Evolutionary conservation across 2,329 filamentous ascomycete species (phyloP).

Genomic region (Talaromyces sp.): DNA sequence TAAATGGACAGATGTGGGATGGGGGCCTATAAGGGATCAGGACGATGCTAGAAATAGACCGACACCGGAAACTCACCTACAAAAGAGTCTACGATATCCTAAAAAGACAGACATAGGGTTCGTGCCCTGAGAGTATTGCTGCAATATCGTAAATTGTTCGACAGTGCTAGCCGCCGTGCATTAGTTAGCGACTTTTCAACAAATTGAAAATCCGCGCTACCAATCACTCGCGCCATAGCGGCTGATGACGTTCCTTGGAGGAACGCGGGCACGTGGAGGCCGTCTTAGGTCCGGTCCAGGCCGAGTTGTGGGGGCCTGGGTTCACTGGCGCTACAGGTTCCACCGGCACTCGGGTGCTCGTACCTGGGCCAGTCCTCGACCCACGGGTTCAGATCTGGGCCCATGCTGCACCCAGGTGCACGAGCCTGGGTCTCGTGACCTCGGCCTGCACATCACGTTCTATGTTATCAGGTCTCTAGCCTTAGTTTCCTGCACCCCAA

Average conservation of each 20-base stretch:
- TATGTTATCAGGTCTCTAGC: neutral
- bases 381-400: neutral
- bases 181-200: neutral
- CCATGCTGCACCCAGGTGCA: neutral
- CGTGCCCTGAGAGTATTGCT: neutral
- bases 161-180: neutral
- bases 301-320: neutral
- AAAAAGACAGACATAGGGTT: neutral
- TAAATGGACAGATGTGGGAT: too few relatives aligned
- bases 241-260: neutral
- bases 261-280: neutral
- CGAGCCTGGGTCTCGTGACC: neutral
- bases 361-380: neutral
- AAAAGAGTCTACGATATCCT: neutral
- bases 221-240: neutral
- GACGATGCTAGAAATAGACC: neutral
- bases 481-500: neutral
- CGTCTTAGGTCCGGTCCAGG: neutral
- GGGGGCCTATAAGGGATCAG: too few relatives aligned
- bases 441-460: neutral
- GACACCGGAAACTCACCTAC: neutral
- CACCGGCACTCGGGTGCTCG: neutral
- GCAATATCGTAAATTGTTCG: neutral
- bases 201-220: neutral
- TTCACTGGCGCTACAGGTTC: neutral